phyloP scores from a whole-genome alignment of 2,329 filamentous ascomycete genomes.

The Karstenula rhodostoma region DNA sequence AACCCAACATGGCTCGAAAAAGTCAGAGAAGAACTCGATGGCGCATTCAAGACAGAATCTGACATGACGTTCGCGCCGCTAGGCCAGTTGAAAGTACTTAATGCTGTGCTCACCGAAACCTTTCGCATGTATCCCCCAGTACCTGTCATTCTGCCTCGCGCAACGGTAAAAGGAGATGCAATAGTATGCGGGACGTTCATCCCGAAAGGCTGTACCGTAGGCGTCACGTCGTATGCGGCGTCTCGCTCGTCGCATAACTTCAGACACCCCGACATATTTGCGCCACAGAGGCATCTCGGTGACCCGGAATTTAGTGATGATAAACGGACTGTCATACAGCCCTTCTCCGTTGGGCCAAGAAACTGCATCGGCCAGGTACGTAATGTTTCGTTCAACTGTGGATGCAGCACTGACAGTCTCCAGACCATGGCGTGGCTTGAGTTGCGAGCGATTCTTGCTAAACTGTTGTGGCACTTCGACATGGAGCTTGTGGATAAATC shows the following conservation, averaged over 20 bases:
- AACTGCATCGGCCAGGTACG: slow-evolving; percentile 33
- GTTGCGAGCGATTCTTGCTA: slow-evolving; percentile 44
- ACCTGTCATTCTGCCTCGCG: slow-evolving; percentile 20
- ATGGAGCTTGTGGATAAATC: slow-evolving; percentile 34
- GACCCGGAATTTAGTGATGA: slow-evolving; percentile 35
- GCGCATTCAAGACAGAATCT: slow-evolving; percentile 20
- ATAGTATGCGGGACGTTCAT: slow-evolving; percentile 24
- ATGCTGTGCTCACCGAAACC: slow-evolving; percentile 31
- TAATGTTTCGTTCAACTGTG: slow-evolving; percentile 32
- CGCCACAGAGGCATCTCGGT: slow-evolving; percentile 27
- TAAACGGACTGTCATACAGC: slow-evolving; percentile 35
- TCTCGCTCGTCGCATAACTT: slow-evolving; percentile 25
- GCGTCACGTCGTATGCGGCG: slow-evolving; percentile 25
- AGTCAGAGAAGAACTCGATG: slow-evolving; percentile 23
- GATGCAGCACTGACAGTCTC: neutral
- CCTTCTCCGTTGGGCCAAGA: slow-evolving; percentile 28
- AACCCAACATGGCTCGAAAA: slow-evolving; percentile 21
- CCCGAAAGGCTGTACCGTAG: slow-evolving; percentile 20
- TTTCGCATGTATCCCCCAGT: slow-evolving; percentile 31
- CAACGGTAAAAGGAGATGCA: slow-evolving; percentile 17
- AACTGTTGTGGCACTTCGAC: slow-evolving; percentile 48
- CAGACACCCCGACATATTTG: slow-evolving; percentile 20
- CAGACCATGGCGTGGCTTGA: slow-evolving; percentile 39
- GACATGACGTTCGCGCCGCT: slow-evolving; percentile 27
- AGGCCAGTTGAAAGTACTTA: slow-evolving; percentile 22